Percentiles rank a stretch among this genome's conserved stretches.
Conservation (phyloP, 805 yeast species). For the Candida schatavii region DNA sequence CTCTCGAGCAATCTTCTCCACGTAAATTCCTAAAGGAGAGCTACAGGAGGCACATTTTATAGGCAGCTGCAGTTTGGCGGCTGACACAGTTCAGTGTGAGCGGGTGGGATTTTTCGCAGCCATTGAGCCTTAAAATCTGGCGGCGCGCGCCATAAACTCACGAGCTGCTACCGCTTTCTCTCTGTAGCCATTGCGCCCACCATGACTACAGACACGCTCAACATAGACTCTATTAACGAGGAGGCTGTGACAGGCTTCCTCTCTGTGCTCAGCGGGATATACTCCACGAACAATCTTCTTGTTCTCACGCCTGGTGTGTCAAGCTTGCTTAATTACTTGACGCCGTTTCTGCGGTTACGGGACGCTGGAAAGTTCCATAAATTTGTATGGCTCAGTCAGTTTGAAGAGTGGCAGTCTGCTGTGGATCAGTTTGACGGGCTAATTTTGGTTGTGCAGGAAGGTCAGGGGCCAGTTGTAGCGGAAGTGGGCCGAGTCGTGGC, state of each 20-base stretch:
- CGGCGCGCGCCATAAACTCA: too few species aligned
- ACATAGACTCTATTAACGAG: slow-evolving; percentile 11
- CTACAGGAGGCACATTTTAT: too few species aligned
- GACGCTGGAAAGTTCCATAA: slow-evolving; percentile 47
- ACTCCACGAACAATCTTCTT: slow-evolving; percentile 27
- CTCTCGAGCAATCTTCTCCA: too few species aligned
- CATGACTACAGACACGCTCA: slow-evolving; percentile 1
- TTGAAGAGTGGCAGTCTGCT: slow-evolving; percentile 6
- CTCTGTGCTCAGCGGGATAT: slow-evolving; percentile 17
- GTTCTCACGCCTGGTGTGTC: slow-evolving; percentile 48
- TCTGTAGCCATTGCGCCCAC: background rate
- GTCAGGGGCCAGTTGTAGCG: slow-evolving; percentile 12
- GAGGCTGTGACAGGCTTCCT: slow-evolving; percentile 18
- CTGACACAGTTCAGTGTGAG: too few species aligned
- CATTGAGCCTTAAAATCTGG: too few species aligned
- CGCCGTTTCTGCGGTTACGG: slow-evolving; percentile 54
- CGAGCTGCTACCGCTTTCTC: background rate
- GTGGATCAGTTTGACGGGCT: slow-evolving; percentile 16
- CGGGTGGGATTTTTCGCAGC: too few species aligned
- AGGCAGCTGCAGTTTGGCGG: too few species aligned
- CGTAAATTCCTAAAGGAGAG: too few species aligned
- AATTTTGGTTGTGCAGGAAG: slow-evolving; percentile 15
- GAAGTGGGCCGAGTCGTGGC: slow-evolving; percentile 11
- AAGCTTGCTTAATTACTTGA: slow-evolving; percentile 48
- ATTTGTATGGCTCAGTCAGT: slow-evolving; percentile 44